phyloP scores from a whole-genome alignment of 2,329 filamentous ascomycete genomes.

The Pseudohalonectria lignicola region DNA sequence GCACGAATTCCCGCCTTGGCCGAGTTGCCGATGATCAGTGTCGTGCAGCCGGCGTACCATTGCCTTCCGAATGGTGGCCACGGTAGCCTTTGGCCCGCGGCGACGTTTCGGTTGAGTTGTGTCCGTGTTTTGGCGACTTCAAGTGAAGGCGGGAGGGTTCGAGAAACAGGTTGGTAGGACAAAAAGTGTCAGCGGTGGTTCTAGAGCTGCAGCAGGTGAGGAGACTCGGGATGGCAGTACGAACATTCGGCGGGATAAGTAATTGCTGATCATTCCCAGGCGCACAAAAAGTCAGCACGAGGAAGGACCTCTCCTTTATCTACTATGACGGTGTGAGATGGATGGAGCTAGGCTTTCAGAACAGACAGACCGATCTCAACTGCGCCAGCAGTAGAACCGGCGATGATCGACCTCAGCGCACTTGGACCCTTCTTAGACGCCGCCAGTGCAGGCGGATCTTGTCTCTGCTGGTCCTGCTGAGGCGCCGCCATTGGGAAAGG shows the following conservation, averaged over 20 bases:
- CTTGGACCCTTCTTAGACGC: slow-evolving; percentile 50
- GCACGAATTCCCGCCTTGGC: slow-evolving; percentile 89
- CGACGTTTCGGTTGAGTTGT: slow-evolving; percentile 79
- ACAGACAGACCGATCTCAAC: slow-evolving; percentile 76
- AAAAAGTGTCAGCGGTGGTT: too few species aligned
- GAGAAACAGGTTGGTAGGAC: too few species aligned
- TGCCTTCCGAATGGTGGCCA: slow-evolving; percentile 89
- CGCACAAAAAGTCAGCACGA: not conserved
- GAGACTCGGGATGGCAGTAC: too few species aligned
- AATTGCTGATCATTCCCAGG: slow-evolving; percentile 59
- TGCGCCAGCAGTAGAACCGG: slow-evolving; percentile 86
- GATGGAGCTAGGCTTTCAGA: too few species aligned
- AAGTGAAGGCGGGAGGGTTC: too few species aligned
- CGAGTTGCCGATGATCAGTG: slow-evolving; percentile 91
- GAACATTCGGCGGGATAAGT: slow-evolving; percentile 91
- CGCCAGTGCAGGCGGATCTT: not conserved
- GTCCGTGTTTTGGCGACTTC: slow-evolving; percentile 87
- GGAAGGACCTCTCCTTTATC: too few species aligned
- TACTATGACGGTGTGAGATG: too few species aligned
- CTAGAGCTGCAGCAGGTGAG: too few species aligned
- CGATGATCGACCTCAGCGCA: slow-evolving; percentile 77
- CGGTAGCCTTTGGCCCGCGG: slow-evolving; percentile 75
- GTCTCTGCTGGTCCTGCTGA: not conserved
- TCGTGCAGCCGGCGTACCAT: slow-evolving; percentile 98
- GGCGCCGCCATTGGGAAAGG: slow-evolving; percentile 1